These are phyloP conservation scores for Kandelia obovata DNA, from an alignment of 345 rosid genomes.

Conservation along the genomic window DNA sequence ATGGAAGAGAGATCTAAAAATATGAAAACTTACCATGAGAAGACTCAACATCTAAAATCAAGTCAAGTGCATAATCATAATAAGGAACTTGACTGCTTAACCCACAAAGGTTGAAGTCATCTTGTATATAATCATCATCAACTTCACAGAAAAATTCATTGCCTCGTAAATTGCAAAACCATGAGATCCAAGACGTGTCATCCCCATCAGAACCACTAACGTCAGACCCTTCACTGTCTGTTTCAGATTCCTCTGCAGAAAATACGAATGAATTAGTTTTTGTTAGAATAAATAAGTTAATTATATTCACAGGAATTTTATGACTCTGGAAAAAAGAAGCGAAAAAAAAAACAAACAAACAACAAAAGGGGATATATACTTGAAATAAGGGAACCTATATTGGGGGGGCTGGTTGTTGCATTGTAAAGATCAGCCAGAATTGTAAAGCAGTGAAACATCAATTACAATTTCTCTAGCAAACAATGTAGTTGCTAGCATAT, in stretches of 20 bases:
- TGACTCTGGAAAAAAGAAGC: neutral
- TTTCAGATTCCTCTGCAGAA: constrained; percentile 71
- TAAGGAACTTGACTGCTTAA: constrained; percentile 96
- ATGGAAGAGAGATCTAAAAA: neutral
- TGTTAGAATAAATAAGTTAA: neutral
- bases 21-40: constrained; percentile 60
- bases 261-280: neutral
- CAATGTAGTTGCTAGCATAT: too few species aligned
- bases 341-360: neutral
- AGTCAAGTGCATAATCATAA: constrained; percentile 95
- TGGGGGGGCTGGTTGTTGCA: too few species aligned
- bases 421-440: neutral
- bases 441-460: too few species aligned
- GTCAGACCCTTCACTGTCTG: constrained; percentile 92
- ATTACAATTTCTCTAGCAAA: too few species aligned
- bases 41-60: constrained; percentile 93
- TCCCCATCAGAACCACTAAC: constrained; percentile 99
- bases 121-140: constrained; percentile 97
- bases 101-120: constrained; percentile 94
- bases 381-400: neutral
- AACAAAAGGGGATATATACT: neutral
- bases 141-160: constrained; percentile 99
- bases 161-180: constrained; percentile 95
- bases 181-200: constrained; percentile 91
- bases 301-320: neutral